phyloP scores from a whole-genome alignment of 148 eudicot genomes.

The Suaeda aralocaspica region DNA sequence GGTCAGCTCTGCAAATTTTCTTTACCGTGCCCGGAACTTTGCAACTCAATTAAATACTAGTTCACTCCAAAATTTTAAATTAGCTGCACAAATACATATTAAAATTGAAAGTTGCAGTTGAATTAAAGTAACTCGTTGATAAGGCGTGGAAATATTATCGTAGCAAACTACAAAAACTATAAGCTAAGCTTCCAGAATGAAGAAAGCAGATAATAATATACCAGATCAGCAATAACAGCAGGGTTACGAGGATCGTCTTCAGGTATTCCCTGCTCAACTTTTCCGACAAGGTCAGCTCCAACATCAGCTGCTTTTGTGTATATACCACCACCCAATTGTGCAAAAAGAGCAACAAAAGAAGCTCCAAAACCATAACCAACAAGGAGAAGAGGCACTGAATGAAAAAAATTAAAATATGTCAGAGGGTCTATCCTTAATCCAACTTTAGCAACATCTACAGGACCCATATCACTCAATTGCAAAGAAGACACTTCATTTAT shows the following conservation, averaged over 20 bases:
- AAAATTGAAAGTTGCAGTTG: background rate
- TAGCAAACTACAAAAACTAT: background rate
- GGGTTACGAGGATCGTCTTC: slow-evolving; percentile 99
- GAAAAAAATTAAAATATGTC: background rate
- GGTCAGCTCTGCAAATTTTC: background rate
- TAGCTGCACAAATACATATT: background rate
- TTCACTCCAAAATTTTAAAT: background rate
- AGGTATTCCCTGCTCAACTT: slow-evolving; percentile 99
- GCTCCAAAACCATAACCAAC: slow-evolving; percentile 99
- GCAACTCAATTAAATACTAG: background rate
- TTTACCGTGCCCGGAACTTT: slow-evolving; percentile 1
- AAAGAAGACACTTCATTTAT: background rate
- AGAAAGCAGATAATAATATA: slow-evolving; percentile 26
- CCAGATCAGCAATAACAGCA: slow-evolving; percentile 99
- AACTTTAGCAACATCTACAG: background rate
- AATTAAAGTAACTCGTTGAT: background rate
- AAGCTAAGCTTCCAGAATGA: background rate
- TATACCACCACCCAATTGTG: slow-evolving; percentile 99
- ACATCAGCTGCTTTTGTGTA: slow-evolving; percentile 99
- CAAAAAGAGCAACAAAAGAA: slow-evolving; percentile 98
- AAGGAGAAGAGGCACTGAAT: slow-evolving; percentile 96
- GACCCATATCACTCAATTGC: background rate
- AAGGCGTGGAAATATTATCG: background rate
- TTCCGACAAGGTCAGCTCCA: slow-evolving; percentile 99
- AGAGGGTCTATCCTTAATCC: background rate